These are phyloP conservation scores for Dactylellina drechsleri DNA, from an alignment of 2,329 filamentous ascomycete genomes.

Conservation along the genomic window DNA sequence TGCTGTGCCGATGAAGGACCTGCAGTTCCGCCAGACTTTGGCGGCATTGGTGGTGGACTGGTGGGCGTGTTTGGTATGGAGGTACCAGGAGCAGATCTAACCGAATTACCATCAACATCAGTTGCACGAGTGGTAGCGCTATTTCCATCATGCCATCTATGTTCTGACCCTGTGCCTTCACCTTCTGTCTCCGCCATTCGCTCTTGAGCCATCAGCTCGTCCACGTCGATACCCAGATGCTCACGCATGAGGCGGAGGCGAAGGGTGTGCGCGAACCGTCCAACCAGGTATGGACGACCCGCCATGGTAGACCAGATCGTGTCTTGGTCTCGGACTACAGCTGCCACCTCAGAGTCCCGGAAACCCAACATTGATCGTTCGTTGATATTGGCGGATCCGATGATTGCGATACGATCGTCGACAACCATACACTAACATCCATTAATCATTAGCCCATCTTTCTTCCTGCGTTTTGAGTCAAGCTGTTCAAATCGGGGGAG, in stretches of 20 bases:
- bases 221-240: slow-evolving; percentile 93
- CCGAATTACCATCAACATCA: slow-evolving; percentile 40
- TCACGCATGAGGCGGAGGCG: slow-evolving; percentile 95
- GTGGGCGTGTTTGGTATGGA: slow-evolving; percentile 16
- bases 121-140: slow-evolving; percentile 52
- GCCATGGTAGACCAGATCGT: slow-evolving; percentile 93
- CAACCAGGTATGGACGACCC: slow-evolving; percentile 86
- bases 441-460: background rate
- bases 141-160: slow-evolving; percentile 52
- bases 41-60: background rate
- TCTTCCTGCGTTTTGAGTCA: background rate
- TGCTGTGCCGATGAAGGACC: slow-evolving; percentile 1
- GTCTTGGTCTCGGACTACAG: slow-evolving; percentile 89
- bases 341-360: slow-evolving; percentile 90
- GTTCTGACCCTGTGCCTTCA: slow-evolving; percentile 59
- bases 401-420: slow-evolving; percentile 90
- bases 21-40: background rate
- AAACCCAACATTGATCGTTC: slow-evolving; percentile 93
- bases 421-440: slow-evolving; percentile 77
- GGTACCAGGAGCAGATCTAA: slow-evolving; percentile 32
- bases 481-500: background rate
- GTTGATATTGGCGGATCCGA: slow-evolving; percentile 98
- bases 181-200: slow-evolving; percentile 72
- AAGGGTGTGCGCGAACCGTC: slow-evolving; percentile 89
- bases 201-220: slow-evolving; percentile 85